Conservation (phyloP, 1,139 yeast genomes). For the Kluyveromyces sp. region DNA sequence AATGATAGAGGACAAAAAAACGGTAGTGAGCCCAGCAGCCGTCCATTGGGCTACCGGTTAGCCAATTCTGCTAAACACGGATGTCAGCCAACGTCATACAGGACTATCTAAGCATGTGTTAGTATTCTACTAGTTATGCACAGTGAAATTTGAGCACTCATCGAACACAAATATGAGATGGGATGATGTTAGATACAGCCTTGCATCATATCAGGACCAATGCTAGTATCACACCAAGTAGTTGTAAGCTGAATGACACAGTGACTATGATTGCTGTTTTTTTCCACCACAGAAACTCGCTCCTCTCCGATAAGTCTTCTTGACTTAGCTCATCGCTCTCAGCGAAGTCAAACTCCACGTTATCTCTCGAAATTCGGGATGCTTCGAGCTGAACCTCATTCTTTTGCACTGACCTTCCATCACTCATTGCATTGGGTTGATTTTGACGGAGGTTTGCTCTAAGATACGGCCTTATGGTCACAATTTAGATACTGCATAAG, state of each 20-base stretch:
- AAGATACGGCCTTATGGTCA: no score
- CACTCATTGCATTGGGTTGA: not conserved
- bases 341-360: not conserved
- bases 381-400: not conserved
- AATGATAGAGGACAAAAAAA: no score
- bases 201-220: not conserved
- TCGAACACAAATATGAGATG: no score
- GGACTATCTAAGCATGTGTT: no score
- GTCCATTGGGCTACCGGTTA: no score
- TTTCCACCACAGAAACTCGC: constrained; percentile 2
- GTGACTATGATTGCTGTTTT: constrained; percentile 1
- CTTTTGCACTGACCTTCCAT: not conserved
- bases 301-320: not conserved
- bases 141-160: no score
- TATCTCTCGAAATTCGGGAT: not conserved
- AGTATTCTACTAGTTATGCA: no score
- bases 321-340: not conserved
- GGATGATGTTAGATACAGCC: no score
- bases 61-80: no score
- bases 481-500: no score
- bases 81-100: no score
- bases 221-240: not conserved
- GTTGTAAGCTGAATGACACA: not conserved
- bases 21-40: no score
- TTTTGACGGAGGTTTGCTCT: not conserved